A percentile compares a stretch with the other conserved stretches of the same genome.
Evolutionary conservation across 176 grass and related monocot genomes (phyloP).

Genomic region (Melocanna baccifera): DNA sequence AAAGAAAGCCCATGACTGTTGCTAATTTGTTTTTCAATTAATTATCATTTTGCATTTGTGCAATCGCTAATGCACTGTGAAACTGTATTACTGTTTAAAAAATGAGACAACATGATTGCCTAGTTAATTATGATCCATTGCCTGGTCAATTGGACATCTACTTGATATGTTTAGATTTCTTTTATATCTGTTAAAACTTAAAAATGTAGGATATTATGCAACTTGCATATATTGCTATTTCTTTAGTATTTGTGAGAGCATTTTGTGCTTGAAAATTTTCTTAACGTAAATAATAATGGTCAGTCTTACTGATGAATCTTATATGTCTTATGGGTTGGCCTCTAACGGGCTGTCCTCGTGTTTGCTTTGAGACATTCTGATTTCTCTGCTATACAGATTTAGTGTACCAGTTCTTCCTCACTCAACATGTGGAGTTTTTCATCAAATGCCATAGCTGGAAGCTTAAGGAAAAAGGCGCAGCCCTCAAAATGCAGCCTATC

Average conservation of each 20-base stretch:
- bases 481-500: slow-evolving; percentile 35
- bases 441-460: slow-evolving; percentile 62
- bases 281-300: neutral
- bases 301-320: neutral
- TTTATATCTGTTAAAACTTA: neutral
- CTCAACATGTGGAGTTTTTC: slow-evolving; percentile 56
- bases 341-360: neutral
- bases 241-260: neutral
- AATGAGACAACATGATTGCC: neutral
- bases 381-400: neutral
- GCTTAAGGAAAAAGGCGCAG: slow-evolving; percentile 39
- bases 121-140: slow-evolving; percentile 4
- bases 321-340: neutral
- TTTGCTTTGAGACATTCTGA: slow-evolving; percentile 20
- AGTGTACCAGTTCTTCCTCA: neutral
- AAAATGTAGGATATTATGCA: neutral
- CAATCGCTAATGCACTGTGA: neutral
- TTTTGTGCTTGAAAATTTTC: neutral
- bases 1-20: neutral
- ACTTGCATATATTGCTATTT: neutral
- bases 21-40: neutral
- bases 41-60: neutral
- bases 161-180: neutral
- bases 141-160: neutral
- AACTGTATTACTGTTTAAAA: neutral